Evolutionary conservation across 306 rosid species (phyloP), one percentile per base, ranked within the genome.

Genomic region (Vicia sativa): DNA sequence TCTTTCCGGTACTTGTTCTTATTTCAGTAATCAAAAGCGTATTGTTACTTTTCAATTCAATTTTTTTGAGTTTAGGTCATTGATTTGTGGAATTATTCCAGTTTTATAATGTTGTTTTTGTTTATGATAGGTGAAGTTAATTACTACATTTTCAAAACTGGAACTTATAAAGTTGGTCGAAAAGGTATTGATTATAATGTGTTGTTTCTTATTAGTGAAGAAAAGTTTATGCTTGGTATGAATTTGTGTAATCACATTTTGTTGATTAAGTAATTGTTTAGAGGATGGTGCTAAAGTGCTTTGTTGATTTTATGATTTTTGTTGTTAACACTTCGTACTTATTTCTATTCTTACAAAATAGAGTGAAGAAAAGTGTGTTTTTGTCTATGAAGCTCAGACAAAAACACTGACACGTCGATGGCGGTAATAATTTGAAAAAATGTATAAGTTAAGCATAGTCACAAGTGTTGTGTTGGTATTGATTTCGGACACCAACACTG

Each of bases 91-190:
- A 6, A 34, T 13, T 23, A 15, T n/a, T 55, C 43, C 12, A 38
- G 21, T 8, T 65, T 39, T 11, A 49, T 29, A 0, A 8, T 54
- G 7, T 45, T 48, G 10, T 48, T 11, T 35, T 49, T 43, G 3
- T 15, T 2, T 68, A 5, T 76, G 49, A 29, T 89, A 89, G 98
- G 92, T 53, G 98, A 92, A 80, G 85, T 86, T 72, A 81, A 79
- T 11, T 84, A 86, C 86, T 92, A 86, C 72, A 84, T 92, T 58
- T 86, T 86, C 74, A 81, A 83, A 39, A 79, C 78, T 37, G 98
- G 96, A 31, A 63, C 62, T 58, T 92, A 87, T 82, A 92, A 62
- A 81, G 84, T 92, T 70, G 98, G 98, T 71, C 92, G 98, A 41
- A 92, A 92, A 87, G 98, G 98, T 92, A 85, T 29, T 58, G 52